Conservation (phyloP, 257 asterid genomes). For the Prunella vulgaris region DNA sequence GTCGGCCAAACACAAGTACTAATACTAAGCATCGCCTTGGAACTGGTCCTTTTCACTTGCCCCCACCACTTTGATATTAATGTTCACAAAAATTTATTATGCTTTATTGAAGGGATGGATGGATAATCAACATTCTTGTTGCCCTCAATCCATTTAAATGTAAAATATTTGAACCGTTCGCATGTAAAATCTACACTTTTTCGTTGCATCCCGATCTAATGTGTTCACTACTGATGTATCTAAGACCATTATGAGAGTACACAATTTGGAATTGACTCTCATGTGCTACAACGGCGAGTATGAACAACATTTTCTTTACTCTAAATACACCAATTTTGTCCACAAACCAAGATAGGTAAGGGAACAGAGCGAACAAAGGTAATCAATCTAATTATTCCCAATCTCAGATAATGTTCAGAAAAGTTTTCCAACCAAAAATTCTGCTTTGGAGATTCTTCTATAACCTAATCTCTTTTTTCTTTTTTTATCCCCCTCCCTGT, state of each 20-base stretch:
- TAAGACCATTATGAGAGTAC: too few species aligned
- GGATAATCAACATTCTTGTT: slow-evolving; percentile 22
- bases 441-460: slow-evolving; percentile 26
- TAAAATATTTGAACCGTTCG: too few species aligned
- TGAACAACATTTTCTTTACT: neutral
- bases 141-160: neutral
- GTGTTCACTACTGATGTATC: neutral
- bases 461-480: neutral
- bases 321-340: neutral
- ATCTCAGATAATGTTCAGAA: slow-evolving; percentile 9
- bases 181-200: too few species aligned
- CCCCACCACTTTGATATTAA: neutral
- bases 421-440: slow-evolving; percentile 16
- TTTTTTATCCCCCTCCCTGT: too few species aligned
- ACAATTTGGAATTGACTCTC: neutral
- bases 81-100: slow-evolving; percentile 1
- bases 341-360: neutral
- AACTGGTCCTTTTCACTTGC: slow-evolving; percentile 24
- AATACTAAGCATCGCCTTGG: slow-evolving; percentile 10
- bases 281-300: neutral
- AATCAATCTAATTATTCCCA: slow-evolving; percentile 21
- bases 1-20: slow-evolving; percentile 30
- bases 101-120: neutral
- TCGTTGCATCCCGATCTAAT: too few species aligned
- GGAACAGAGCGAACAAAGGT: neutral